phyloP scores from a whole-genome alignment of 2,329 filamentous ascomycete genomes.

The Beauveria medogensis region DNA sequence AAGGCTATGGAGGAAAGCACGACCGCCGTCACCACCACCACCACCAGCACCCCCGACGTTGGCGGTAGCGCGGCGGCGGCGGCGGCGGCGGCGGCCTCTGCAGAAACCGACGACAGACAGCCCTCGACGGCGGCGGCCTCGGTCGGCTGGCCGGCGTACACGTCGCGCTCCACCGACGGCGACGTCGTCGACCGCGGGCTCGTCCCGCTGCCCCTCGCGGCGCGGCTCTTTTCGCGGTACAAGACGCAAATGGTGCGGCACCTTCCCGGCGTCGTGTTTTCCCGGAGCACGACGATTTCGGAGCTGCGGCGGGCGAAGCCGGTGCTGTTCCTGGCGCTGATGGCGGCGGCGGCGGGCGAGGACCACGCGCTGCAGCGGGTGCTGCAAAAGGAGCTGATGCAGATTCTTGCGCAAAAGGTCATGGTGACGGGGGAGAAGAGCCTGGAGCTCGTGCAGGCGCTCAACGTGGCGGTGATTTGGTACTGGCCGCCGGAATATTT shows the following conservation, averaged over 20 bases:
- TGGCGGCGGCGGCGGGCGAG: slow-evolving; percentile 57
- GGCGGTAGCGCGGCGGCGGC: neutral
- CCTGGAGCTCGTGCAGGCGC: slow-evolving; percentile 71
- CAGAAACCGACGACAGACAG: slow-evolving; percentile 1
- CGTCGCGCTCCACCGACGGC: slow-evolving; percentile 22
- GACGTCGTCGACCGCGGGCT: slow-evolving; percentile 54
- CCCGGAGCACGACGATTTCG: slow-evolving; percentile 41
- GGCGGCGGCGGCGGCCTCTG: neutral
- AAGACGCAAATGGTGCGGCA: slow-evolving; percentile 51
- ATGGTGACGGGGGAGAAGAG: slow-evolving; percentile 72
- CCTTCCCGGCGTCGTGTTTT: slow-evolving; percentile 55
- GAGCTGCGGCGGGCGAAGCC: slow-evolving; percentile 54
- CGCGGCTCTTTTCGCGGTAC: slow-evolving; percentile 50
- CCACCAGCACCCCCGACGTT: too few species aligned
- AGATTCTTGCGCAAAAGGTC: slow-evolving; percentile 64
- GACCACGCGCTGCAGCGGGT: slow-evolving; percentile 47
- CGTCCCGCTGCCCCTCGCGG: slow-evolving; percentile 46
- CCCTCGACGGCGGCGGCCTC: slow-evolving; percentile 9
- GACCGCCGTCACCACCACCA: neutral
- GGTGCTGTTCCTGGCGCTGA: slow-evolving; percentile 60
- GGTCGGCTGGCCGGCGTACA: slow-evolving; percentile 16
- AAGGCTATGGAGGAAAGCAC: slow-evolving; percentile 15
- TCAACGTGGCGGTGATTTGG: slow-evolving; percentile 72
- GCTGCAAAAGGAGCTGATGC: slow-evolving; percentile 62
- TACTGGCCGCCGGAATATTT: slow-evolving; percentile 77